Evolutionary conservation across 2,329 filamentous ascomycete species (phyloP).

Genomic region (Fusarium sterilihyphosum): DNA sequence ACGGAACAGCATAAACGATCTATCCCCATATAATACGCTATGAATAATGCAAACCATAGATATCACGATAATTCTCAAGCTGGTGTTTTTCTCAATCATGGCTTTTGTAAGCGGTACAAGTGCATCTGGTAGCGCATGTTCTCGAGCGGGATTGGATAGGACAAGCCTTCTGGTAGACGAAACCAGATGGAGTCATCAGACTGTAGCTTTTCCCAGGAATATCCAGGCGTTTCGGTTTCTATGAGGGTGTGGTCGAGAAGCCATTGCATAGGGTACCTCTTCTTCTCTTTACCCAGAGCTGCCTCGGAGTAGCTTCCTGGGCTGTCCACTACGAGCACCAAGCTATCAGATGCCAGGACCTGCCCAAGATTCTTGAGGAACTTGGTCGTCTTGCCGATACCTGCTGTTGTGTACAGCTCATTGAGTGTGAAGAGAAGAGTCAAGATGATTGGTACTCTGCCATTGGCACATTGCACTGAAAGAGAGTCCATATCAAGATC

Average conservation of each 20-base stretch:
- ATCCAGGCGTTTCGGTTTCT: constrained; percentile 49
- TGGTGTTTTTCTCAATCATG: constrained; percentile 17
- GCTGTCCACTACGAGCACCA: constrained; percentile 89
- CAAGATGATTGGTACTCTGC: constrained; percentile 63
- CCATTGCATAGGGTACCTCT: constrained; percentile 93
- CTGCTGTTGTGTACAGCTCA: constrained; percentile 85
- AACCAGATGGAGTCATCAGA: constrained; percentile 88
- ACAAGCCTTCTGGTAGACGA: constrained; percentile 71
- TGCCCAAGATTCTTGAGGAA: constrained; percentile 78
- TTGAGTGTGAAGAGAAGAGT: constrained; percentile 96
- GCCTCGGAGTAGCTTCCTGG: constrained; percentile 93
- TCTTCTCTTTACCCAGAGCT: constrained; percentile 68
- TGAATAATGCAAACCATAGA: constrained; percentile 30
- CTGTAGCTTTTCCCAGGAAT: constrained; percentile 77
- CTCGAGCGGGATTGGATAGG: constrained; percentile 87
- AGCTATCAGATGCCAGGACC: constrained; percentile 64
- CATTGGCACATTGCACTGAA: constrained; percentile 42
- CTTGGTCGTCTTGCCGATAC: constrained; percentile 76
- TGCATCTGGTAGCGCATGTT: constrained; percentile 97
- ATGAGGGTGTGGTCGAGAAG: constrained; percentile 85
- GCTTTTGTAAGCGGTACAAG: constrained; percentile 67
- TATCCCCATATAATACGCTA: neutral
- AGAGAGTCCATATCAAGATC: constrained; percentile 51
- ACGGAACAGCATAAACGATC: constrained; percentile 11
- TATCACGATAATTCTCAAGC: constrained; percentile 23